Evolutionary conservation across 805 yeast genomes (phyloP), one percentile per base, ranked within the genome.

Genomic region (Zygosaccharomyces gambellarensis): DNA sequence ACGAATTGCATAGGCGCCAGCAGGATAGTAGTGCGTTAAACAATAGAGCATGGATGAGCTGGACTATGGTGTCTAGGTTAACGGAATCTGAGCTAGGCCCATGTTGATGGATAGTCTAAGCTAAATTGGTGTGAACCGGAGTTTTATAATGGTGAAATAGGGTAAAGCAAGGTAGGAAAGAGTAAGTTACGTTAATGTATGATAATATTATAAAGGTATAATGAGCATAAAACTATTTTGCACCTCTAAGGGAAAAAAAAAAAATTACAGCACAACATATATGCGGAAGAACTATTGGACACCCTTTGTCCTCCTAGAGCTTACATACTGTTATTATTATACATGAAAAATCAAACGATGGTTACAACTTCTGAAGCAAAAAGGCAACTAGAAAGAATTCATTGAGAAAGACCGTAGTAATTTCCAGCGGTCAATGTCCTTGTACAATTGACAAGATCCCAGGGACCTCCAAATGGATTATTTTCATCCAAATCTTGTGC

Each of bases 401-500:
- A 34, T 47, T 51, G 62, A 4, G 68, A 56, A 44, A 65, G 46
- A 5, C 72, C 74, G 44, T 56, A 53, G 54, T 72, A 72, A 30
- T 59, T 65, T 25, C 76, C 76, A 17, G 74, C 67, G 36, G 67
- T 66, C 28, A 71, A 50, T 0, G 74, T 67, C 38, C 62, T 67
- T 23, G 60, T 60, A 28, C 69, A 63, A 25, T 66, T 60, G 11
- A 69, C 70, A 2, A 50, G 51, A 1, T 48, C 55, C 76, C 76
- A 72, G 3, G 62, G 54, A 5, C 66, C 69, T 8, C 68, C 71
- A 51, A 71, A 71, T 45, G 75, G 75, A 56, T 72, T 69, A 43
- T 65, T 66, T 30, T 66, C 72, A 46, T 64, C 67, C 28, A 61
- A 55, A 43, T 68, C 67, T 54, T 70, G 72, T 27, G 62, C 54